A percentile compares a stretch with the other conserved stretches of the same genome.
Evolutionary conservation across 192 early-diverging fungal genomes (phyloP).

Genomic region (Entomortierella parvispora): DNA sequence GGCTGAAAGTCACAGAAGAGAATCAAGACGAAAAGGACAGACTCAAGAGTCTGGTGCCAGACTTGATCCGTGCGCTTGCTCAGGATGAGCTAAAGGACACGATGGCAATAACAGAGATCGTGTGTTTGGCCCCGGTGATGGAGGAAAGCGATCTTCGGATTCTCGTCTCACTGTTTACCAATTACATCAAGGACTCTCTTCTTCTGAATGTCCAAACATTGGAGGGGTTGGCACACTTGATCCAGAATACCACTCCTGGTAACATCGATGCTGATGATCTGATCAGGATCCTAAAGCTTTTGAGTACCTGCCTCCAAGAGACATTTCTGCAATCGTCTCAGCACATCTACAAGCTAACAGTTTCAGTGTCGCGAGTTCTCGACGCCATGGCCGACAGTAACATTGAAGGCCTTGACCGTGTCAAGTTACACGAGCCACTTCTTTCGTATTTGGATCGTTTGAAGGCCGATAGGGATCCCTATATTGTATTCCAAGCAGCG

Average conservation of each 20-base stretch:
- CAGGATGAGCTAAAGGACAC: conserved; percentile 4
- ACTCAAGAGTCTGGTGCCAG: neutral
- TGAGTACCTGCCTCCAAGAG: neutral
- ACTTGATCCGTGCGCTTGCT: neutral
- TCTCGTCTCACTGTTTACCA: neutral
- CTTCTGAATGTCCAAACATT: neutral
- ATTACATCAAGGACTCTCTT: neutral
- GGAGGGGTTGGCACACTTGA: neutral
- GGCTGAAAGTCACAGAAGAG: neutral
- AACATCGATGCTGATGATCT: neutral
- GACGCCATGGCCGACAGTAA: conserved; percentile 10
- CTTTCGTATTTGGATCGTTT: neutral
- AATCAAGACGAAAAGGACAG: neutral
- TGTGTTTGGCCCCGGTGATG: neutral
- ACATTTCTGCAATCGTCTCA: conserved; percentile 5
- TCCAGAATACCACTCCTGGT: neutral
- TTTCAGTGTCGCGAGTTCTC: neutral
- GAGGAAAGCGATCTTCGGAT: neutral
- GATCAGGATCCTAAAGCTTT: neutral
- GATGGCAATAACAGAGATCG: neutral
- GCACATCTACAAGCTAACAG: conserved; percentile 4
- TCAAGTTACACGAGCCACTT: neutral
- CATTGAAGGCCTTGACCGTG: neutral
- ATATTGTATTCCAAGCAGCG: neutral
- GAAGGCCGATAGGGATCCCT: neutral